A percentile compares a stretch with the other conserved stretches of the same genome.
Evolutionary conservation across 352 stramenopile genomes (phyloP).

Genomic region (Pythium insidiosum): DNA sequence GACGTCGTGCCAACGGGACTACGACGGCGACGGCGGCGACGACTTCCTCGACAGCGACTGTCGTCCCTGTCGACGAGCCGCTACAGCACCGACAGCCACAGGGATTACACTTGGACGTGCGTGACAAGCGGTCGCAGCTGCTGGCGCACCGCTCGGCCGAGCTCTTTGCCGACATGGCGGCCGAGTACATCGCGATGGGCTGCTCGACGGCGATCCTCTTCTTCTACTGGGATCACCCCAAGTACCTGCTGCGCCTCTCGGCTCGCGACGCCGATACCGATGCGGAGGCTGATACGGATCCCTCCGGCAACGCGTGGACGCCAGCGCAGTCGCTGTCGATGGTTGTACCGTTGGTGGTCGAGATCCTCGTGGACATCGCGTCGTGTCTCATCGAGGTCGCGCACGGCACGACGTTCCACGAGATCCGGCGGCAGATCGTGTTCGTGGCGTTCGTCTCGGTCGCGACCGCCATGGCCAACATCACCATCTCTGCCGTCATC

Average conservation of each 20-base stretch:
- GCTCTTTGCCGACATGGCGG: conserved; percentile 19
- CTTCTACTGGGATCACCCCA: conserved; percentile 22
- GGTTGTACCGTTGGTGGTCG: neutral
- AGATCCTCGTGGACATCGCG: neutral
- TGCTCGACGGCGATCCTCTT: conserved; percentile 23
- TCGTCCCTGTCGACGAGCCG: too few species aligned
- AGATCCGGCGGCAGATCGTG: neutral
- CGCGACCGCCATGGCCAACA: neutral
- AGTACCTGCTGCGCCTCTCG: too few species aligned
- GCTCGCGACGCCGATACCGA: too few species aligned
- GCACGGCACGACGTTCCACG: neutral
- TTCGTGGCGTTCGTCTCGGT: neutral
- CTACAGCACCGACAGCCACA: too few species aligned
- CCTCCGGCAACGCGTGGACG: neutral
- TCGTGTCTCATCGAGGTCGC: neutral
- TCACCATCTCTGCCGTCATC: too few species aligned
- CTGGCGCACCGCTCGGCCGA: neutral
- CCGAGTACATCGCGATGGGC: conserved; percentile 31
- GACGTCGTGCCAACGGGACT: conserved; percentile 6
- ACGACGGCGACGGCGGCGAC: too few species aligned
- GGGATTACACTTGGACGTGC: too few species aligned
- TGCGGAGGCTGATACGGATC: too few species aligned
- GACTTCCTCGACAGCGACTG: too few species aligned
- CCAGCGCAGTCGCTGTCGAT: neutral
- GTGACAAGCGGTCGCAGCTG: too few species aligned